Conservation (phyloP, 164 flowering plant genomes). For the Litsea cubeba region DNA sequence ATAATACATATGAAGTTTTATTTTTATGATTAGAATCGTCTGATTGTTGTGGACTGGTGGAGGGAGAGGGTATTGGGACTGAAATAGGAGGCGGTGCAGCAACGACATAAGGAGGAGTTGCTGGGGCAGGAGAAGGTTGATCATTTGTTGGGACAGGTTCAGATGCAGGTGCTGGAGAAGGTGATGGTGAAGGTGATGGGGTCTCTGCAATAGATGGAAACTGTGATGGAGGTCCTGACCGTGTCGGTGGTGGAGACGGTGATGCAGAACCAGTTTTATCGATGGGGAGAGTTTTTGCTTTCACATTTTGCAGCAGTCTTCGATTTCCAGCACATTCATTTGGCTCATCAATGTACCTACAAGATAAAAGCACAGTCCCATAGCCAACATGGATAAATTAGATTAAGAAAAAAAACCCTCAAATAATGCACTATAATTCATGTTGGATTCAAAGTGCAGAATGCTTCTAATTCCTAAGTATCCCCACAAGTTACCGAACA, state of each 20-base stretch:
- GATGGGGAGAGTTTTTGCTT: background rate
- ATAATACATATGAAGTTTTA: background rate
- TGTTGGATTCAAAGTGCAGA: background rate
- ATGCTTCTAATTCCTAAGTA: background rate
- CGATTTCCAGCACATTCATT: constrained; percentile 17
- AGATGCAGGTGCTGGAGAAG: constrained; percentile 8
- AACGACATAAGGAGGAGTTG: constrained; percentile 2
- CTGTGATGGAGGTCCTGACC: background rate
- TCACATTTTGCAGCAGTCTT: constrained; percentile 21
- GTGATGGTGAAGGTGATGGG: background rate
- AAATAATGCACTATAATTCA: background rate
- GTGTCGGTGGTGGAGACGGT: constrained; percentile 1
- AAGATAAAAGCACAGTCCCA: constrained; percentile 3
- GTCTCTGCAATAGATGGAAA: background rate
- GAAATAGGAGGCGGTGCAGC: constrained; percentile 6
- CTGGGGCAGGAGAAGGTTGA: constrained; percentile 10
- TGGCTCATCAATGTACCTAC: constrained; percentile 11
- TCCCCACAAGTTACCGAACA: background rate
- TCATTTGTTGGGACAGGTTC: constrained; percentile 22
- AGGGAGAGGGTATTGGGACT: constrained; percentile 21
- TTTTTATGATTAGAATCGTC: background rate
- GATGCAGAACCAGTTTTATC: background rate
- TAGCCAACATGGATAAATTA: background rate
- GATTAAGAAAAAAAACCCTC: background rate
- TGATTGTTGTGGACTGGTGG: constrained; percentile 16